phyloP scores from a whole-genome alignment of 2,329 filamentous ascomycete genomes.

The Daldinia eschscholtzii region DNA sequence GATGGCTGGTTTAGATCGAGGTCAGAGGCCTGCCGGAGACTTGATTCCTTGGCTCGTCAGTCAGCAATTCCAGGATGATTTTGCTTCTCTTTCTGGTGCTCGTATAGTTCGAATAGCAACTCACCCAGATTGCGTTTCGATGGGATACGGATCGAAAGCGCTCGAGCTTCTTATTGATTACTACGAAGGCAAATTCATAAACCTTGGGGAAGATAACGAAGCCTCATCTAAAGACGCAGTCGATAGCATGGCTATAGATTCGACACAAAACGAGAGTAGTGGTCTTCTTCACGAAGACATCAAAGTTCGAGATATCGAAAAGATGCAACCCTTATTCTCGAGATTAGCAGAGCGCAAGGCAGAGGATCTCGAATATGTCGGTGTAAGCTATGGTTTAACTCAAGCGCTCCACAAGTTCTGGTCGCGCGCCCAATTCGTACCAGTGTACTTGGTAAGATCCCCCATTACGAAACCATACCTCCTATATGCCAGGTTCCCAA shows the following conservation, averaged over 20 bases:
- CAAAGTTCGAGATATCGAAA: conserved; percentile 87
- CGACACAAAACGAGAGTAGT: conserved; percentile 76
- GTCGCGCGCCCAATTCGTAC: conserved; percentile 88
- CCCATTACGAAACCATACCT: not conserved
- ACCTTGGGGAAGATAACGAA: conserved; percentile 78
- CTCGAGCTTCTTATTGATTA: conserved; percentile 90
- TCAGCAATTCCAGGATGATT: conserved; percentile 98
- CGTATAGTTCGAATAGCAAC: conserved; percentile 95
- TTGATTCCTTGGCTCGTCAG: conserved; percentile 97
- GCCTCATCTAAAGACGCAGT: conserved; percentile 71
- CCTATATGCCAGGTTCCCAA: not conserved
- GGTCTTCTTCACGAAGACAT: conserved; percentile 88
- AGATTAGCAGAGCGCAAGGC: conserved; percentile 87
- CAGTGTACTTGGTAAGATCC: conserved; percentile 78
- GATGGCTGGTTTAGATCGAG: conserved; percentile 87
- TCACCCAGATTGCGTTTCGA: conserved; percentile 90
- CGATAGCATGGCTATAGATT: conserved; percentile 82
- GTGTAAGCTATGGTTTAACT: conserved; percentile 95
- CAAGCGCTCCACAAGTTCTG: conserved; percentile 92
- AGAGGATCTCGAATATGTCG: conserved; percentile 87
- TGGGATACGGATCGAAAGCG: conserved; percentile 94
- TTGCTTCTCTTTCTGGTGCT: conserved; percentile 91
- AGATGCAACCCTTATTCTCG: conserved; percentile 93
- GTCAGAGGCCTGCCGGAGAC: conserved; percentile 89
- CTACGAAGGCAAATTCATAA: conserved; percentile 93